Evolutionary conservation across 2,329 filamentous ascomycete species (phyloP), one percentile per base, ranked within the genome.

Genomic region (Lasiodiplodia sp.): DNA sequence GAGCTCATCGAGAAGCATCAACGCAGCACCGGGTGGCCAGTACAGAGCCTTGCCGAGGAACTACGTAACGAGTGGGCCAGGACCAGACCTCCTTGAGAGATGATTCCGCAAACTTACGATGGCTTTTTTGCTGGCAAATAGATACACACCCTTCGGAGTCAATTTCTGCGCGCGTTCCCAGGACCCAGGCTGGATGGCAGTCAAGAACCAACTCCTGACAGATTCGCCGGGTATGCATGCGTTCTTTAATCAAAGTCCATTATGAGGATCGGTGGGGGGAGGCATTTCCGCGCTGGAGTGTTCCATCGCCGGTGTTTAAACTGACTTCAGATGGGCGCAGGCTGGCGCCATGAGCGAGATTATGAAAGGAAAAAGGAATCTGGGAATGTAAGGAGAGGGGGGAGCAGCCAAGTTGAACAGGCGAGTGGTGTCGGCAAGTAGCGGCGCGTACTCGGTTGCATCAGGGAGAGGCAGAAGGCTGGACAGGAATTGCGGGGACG

Each of bases 1-100:
- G 72, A 73, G 68, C 69, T 73, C 40, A 75, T 72, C 11, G 73
- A 72, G 68, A 69, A 69, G 70, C 70, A 71, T 52, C 67, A 68
- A 60, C 38, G 40, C n/a, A 56, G 51, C 28, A 68, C 67, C 8
- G 55, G 67, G 16, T 68, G 67, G 67, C 67, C 67, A 21, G 58
- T 64, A 21, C 56, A 53, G n/a, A 64, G 52, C 38, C 67, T 68
- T 2, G 25, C 67, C 21, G 67, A 68, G 16, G 67, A 68, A 51
- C 40, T 68, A 53, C 47, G 58, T 21, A 31, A n/a, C 8, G 67
- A 68, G 47, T 68, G 67, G 67, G 47, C 67, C 2, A 57, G 55
- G 40, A 25, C 58, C n/a, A 55, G 67, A 12, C 60, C 57, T 10
- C 67, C 67, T 12, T 68, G 55, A 68, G 8, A 52, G 16, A 4